phyloP scores from a whole-genome alignment of 225 moss, liverwort and hornwort genomes.

The Antitrichia curtipendula region DNA sequence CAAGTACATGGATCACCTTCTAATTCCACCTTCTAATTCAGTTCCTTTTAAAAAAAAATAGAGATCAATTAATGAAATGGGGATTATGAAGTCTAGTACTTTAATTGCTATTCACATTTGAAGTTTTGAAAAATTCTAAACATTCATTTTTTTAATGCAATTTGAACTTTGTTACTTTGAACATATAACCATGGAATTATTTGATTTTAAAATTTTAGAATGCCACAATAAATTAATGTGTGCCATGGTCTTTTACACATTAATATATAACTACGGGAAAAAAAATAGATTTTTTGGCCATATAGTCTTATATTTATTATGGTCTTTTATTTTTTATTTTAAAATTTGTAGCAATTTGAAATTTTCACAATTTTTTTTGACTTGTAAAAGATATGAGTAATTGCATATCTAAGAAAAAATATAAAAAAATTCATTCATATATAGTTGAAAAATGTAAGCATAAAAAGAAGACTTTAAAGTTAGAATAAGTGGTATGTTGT shows the following conservation, averaged over 20 bases:
- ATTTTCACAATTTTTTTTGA: too few species aligned
- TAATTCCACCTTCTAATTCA: not conserved
- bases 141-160: not conserved
- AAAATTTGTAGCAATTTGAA: not conserved
- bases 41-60: not conserved
- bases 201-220: not conserved
- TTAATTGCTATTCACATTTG: not conserved
- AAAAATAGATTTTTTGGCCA: not conserved
- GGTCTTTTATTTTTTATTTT: not conserved
- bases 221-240: not conserved
- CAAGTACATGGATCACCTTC: not conserved
- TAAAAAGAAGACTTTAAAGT: not conserved
- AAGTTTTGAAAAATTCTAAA: not conserved
- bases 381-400: not conserved
- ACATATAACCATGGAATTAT: fast-evolving
- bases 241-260: not conserved
- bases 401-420: not conserved
- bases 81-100: not conserved
- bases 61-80: not conserved
- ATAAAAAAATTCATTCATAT: not conserved
- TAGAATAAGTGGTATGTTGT: not conserved
- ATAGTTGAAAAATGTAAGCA: not conserved
- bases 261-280: not conserved
- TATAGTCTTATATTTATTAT: not conserved
- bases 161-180: not conserved